Evolutionary conservation across 345 rosid species (phyloP).

Genomic region (Schrenkiella parvula): DNA sequence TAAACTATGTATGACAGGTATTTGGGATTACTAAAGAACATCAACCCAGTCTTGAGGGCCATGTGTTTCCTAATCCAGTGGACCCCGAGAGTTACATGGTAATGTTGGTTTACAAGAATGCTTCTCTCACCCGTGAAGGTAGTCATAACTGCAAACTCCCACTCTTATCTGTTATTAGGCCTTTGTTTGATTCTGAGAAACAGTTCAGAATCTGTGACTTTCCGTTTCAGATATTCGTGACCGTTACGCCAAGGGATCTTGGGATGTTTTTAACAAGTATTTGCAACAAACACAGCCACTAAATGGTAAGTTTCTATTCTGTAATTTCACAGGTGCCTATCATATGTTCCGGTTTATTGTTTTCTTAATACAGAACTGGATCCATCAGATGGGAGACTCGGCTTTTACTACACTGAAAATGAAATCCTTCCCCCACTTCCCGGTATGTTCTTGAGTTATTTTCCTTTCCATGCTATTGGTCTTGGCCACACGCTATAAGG

Average conservation of each 20-base stretch:
- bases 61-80: constrained; percentile 84
- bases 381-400: constrained; percentile 80
- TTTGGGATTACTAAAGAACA: constrained; percentile 78
- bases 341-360: constrained; percentile 12
- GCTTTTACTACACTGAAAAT: constrained; percentile 91
- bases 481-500: neutral
- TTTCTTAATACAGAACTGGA: constrained; percentile 23
- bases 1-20: constrained; percentile 48
- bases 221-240: constrained; percentile 57
- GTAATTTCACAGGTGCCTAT: neutral
- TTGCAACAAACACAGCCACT: constrained; percentile 74
- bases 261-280: constrained; percentile 71
- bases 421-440: constrained; percentile 98
- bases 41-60: constrained; percentile 81
- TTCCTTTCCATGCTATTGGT: neutral
- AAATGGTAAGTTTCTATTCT: constrained; percentile 46
- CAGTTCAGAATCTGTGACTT: neutral
- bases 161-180: neutral
- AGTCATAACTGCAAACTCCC: neutral
- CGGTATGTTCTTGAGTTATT: constrained; percentile 40
- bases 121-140: constrained; percentile 96
- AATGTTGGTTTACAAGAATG: constrained; percentile 85
- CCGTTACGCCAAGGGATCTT: constrained; percentile 59
- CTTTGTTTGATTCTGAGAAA: neutral
- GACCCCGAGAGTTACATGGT: constrained; percentile 92